Percentiles rank a stretch among this genome's conserved stretches.
These are phyloP conservation scores for Graphilbum sp. DNA, from an alignment of 2,329 filamentous ascomycete species.

Conservation along the genomic window DNA sequence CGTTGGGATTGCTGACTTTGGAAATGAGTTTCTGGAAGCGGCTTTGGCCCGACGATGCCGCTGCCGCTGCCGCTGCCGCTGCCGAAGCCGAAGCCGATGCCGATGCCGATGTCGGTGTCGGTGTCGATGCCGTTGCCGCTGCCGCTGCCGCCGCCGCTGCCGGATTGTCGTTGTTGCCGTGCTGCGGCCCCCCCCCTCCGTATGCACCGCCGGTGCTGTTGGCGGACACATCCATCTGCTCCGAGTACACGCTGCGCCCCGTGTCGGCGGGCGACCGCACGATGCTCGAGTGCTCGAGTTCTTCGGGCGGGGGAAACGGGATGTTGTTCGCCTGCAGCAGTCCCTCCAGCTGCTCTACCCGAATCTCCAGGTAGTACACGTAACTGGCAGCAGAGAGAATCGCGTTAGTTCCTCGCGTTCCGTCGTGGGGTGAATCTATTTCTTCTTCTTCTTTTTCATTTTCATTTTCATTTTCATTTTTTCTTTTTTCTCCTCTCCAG, in stretches of 20 bases:
- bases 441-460: too few relatives aligned
- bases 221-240: conserved; percentile 17
- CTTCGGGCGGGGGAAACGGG: conserved; percentile 51
- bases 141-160: background rate
- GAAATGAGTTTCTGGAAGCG: conserved; percentile 48
- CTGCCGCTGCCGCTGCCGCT: too few relatives aligned
- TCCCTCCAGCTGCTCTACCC: conserved; percentile 68
- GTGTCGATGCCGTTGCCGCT: background rate
- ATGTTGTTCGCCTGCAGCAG: conserved; percentile 55
- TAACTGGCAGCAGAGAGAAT: conserved; percentile 41
- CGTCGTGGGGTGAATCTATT: too few relatives aligned
- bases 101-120: conserved; percentile 32
- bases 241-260: conserved; percentile 8
- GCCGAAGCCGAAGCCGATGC: conserved; percentile 15
- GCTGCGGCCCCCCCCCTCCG: too few relatives aligned
- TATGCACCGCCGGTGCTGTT: background rate
- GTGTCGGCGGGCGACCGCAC: conserved; percentile 3
- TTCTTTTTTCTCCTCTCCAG: too few relatives aligned
- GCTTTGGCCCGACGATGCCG: conserved; percentile 20
- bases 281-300: conserved; percentile 38
- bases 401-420: too few relatives aligned
- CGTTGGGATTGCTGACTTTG: conserved; percentile 24
- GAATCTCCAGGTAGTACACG: conserved; percentile 84
- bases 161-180: too few relatives aligned
- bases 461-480: too few relatives aligned